These are phyloP conservation scores for Nakazawaea molendinolei DNA, from an alignment of 805 yeast genomes.

Conservation along the genomic window DNA sequence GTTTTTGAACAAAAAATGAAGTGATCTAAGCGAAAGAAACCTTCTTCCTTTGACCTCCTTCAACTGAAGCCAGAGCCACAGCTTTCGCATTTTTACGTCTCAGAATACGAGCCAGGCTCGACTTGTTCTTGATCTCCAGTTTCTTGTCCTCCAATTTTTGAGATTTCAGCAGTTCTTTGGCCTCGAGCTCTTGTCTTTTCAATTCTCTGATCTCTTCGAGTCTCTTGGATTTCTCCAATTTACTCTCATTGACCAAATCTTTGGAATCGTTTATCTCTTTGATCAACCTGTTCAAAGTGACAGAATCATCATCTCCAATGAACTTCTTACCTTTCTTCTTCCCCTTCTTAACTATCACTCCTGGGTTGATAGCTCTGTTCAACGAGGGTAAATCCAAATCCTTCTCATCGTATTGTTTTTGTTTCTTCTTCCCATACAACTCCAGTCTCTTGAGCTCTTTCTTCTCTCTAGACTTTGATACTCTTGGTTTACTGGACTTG, in stretches of 20 bases:
- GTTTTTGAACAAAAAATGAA: background rate
- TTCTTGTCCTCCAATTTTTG: constrained; percentile 71
- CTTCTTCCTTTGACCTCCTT: constrained; percentile 28
- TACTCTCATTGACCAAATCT: constrained; percentile 77
- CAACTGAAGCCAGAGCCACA: constrained; percentile 16
- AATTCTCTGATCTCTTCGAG: constrained; percentile 85
- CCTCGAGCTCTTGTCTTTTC: constrained; percentile 80
- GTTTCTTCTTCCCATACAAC: constrained; percentile 59
- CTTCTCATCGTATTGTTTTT: constrained; percentile 61
- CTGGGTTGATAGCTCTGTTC: constrained; percentile 82
- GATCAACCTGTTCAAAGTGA: constrained; percentile 61
- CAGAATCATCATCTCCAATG: constrained; percentile 60
- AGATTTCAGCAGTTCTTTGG: constrained; percentile 66
- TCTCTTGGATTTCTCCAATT: constrained; percentile 82
- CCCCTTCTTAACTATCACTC: constrained; percentile 56
- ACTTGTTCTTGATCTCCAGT: constrained; percentile 65
- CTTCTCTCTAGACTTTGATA: constrained; percentile 47
- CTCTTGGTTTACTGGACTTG: constrained; percentile 44
- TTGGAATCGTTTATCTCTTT: constrained; percentile 76
- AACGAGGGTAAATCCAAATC: constrained; percentile 75
- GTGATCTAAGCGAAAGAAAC: constrained; percentile 43
- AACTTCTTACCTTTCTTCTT: constrained; percentile 89
- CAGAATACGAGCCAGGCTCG: constrained; percentile 58
- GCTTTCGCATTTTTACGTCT: constrained; percentile 52
- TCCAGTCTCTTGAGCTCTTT: constrained; percentile 60